These are phyloP conservation scores for Phaeophleospora eucalypticola DNA, from an alignment of 2,329 filamentous ascomycete species.

Conservation along the genomic window DNA sequence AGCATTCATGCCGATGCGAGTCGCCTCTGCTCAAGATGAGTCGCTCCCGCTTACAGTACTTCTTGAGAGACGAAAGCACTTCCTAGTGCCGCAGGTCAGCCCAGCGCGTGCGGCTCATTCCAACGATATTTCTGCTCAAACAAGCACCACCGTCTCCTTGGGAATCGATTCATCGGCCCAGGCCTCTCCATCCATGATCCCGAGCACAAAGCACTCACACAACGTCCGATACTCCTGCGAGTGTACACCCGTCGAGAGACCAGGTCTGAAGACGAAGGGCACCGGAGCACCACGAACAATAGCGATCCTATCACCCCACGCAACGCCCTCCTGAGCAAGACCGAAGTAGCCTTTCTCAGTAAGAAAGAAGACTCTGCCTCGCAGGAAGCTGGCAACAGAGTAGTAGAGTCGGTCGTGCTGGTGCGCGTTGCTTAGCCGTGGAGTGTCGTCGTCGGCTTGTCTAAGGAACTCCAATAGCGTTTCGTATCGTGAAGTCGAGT, in stretches of 20 bases:
- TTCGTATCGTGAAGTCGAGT: constrained; percentile 13
- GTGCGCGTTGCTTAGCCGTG: neutral
- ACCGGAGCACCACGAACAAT: constrained; percentile 13
- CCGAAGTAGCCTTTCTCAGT: constrained; percentile 17
- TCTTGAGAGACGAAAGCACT: too few relatives aligned
- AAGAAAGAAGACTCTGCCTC: constrained; percentile 18
- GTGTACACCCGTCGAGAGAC: constrained; percentile 4
- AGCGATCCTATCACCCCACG: constrained; percentile 15
- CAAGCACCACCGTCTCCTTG: constrained; percentile 7
- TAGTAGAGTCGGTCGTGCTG: constrained; percentile 9
- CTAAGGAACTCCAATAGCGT: constrained; percentile 12
- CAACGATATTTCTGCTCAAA: too few relatives aligned
- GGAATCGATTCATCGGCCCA: constrained; percentile 11
- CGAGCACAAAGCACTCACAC: constrained; percentile 16
- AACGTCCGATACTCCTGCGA: constrained; percentile 10
- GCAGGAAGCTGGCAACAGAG: constrained; percentile 14
- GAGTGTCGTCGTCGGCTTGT: constrained; percentile 5
- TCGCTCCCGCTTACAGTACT: too few relatives aligned
- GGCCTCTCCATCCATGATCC: constrained; percentile 16
- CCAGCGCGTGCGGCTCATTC: too few relatives aligned
- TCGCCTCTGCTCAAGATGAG: too few relatives aligned
- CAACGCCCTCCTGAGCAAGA: constrained; percentile 14
- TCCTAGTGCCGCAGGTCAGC: too few relatives aligned
- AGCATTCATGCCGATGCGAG: too few relatives aligned
- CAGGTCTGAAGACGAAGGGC: constrained; percentile 14